Conservation (phyloP, 2,329 filamentous ascomycete species). For the Elsinoe fawcettii region DNA sequence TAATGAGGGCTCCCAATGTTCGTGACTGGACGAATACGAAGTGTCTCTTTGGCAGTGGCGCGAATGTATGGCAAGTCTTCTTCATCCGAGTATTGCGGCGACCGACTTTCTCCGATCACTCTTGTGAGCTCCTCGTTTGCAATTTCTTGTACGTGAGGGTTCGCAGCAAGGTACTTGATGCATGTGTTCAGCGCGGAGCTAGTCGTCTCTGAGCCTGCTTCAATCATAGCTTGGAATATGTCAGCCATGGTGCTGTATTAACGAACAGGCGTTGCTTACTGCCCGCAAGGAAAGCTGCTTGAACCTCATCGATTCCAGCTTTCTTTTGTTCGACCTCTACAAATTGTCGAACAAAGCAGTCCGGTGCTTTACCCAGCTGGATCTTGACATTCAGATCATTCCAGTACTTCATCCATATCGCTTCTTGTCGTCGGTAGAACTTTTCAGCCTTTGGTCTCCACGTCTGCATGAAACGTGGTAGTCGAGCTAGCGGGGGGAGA, state of each 20-base stretch:
- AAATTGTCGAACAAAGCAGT: slow-evolving; percentile 31
- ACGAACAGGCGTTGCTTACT: slow-evolving; percentile 13
- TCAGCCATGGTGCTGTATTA: not conserved
- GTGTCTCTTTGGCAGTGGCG: slow-evolving; percentile 29
- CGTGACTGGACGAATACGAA: slow-evolving; percentile 26
- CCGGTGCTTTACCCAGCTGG: slow-evolving; percentile 28
- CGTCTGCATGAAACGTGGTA: slow-evolving; percentile 27
- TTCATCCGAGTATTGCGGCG: slow-evolving; percentile 27
- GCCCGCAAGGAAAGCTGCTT: slow-evolving; percentile 31
- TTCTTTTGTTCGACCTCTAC: slow-evolving; percentile 32
- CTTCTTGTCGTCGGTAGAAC: slow-evolving; percentile 28
- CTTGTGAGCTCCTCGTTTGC: slow-evolving; percentile 29
- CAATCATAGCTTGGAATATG: slow-evolving; percentile 24
- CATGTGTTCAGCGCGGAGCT: slow-evolving; percentile 31
- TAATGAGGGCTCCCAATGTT: slow-evolving; percentile 23
- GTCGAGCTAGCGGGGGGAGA: slow-evolving; percentile 25
- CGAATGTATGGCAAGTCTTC: slow-evolving; percentile 27
- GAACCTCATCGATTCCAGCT: slow-evolving; percentile 30
- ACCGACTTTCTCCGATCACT: slow-evolving; percentile 24
- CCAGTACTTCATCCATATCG: slow-evolving; percentile 30
- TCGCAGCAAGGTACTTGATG: slow-evolving; percentile 27
- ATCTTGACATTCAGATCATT: slow-evolving; percentile 27
- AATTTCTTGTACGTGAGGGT: slow-evolving; percentile 25
- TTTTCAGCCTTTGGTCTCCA: slow-evolving; percentile 27
- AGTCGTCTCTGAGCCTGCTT: slow-evolving; percentile 36